phyloP scores from a whole-genome alignment of 2,329 filamentous ascomycete genomes.

The Botrytis tulipae region DNA sequence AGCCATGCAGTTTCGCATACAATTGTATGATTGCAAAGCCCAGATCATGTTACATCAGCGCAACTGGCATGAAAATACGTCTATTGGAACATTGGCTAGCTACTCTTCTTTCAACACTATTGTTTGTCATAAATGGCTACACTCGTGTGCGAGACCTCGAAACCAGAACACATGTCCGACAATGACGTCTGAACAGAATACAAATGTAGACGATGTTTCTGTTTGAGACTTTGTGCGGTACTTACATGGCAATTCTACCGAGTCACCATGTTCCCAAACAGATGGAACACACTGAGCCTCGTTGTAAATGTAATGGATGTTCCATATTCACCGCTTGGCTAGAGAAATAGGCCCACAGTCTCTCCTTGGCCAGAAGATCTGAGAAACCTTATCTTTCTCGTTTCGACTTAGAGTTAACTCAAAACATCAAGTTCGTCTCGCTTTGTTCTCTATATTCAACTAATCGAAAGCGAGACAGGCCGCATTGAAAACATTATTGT shows the following conservation, averaged over 20 bases:
- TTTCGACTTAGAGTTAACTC: constrained; percentile 1
- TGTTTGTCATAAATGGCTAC: neutral
- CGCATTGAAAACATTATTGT: constrained; percentile 14
- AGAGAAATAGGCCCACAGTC: neutral
- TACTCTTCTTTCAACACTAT: neutral
- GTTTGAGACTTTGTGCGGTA: neutral
- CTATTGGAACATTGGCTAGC: neutral
- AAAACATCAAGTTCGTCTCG: constrained; percentile 5
- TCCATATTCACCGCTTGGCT: neutral
- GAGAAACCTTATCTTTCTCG: neutral
- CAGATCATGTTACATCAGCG: neutral
- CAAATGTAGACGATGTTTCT: neutral
- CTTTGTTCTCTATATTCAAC: constrained; percentile 8
- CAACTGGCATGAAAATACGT: neutral
- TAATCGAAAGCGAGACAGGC: neutral
- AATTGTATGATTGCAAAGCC: neutral
- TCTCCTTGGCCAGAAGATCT: neutral
- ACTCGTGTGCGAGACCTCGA: neutral
- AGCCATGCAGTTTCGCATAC: neutral
- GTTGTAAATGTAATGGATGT: neutral
- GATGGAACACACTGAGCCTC: constrained; percentile 8
- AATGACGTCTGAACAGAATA: neutral
- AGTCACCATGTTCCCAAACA: constrained; percentile 6
- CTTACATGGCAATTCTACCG: neutral
- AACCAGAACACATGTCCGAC: neutral